A percentile compares a stretch with the other conserved stretches of the same genome.
Evolutionary conservation across 495 filamentous ascomycete genomes (phyloP).

Genomic region (Annulohypoxylon bovei): DNA sequence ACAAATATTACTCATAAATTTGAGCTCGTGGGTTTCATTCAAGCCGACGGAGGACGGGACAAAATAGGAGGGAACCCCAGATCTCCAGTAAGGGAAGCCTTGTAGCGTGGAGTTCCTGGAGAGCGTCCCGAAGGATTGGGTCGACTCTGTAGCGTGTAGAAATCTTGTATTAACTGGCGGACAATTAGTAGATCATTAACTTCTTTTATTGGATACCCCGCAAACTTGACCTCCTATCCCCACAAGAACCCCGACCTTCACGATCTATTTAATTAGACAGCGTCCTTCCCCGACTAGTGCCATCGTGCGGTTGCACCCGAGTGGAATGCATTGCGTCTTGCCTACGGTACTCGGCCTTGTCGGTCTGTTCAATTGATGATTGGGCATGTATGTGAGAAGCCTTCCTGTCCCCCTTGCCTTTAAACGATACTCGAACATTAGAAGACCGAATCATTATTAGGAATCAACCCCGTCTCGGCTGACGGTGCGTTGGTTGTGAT

Average conservation of each 20-base stretch:
- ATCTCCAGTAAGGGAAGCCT: background rate
- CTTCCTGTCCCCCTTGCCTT: background rate
- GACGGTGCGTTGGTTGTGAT: constrained; percentile 18
- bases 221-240: background rate
- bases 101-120: background rate
- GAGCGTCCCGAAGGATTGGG: constrained; percentile 10
- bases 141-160: background rate
- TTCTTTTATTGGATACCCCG: constrained; percentile 17
- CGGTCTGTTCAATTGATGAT: constrained; percentile 30
- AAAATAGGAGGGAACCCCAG: background rate
- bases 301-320: constrained; percentile 28
- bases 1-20: background rate
- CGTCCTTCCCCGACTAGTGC: constrained; percentile 17
- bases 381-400: constrained; percentile 19
- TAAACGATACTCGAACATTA: constrained; percentile 5
- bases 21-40: background rate
- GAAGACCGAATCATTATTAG: background rate
- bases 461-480: constrained; percentile 1
- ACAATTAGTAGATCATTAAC: background rate
- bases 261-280: constrained; percentile 24
- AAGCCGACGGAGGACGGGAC: background rate
- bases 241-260: constrained; percentile 1
- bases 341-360: constrained; percentile 35
- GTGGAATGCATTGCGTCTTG: constrained; percentile 31
- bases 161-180: background rate